A percentile compares a stretch with the other conserved stretches of the same genome.
Conservation (phyloP, 257 asterid species). For the Agastache rugosa region DNA sequence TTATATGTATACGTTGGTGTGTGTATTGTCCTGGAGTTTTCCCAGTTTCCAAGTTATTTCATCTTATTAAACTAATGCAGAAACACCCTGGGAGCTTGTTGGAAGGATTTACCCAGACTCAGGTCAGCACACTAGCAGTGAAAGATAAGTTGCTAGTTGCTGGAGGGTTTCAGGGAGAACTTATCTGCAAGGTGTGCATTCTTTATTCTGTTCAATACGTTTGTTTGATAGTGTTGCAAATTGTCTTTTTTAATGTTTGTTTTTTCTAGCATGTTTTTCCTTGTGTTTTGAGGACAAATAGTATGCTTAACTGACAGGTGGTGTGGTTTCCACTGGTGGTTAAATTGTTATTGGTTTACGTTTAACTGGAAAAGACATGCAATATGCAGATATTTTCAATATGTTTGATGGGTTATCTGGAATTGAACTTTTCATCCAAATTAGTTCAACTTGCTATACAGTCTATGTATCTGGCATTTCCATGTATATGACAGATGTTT, state of each 20-base stretch:
- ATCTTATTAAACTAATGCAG: constrained; percentile 44
- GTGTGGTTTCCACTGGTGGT: background rate
- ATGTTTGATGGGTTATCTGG: background rate
- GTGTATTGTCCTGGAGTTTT: background rate
- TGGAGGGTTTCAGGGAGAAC: constrained; percentile 98
- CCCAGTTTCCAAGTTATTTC: background rate
- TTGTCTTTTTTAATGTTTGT: background rate
- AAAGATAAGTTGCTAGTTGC: constrained; percentile 89
- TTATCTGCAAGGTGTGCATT: constrained; percentile 77
- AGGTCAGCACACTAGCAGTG: constrained; percentile 92
- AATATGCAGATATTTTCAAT: constrained; percentile 19
- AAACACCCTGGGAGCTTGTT: constrained; percentile 91
- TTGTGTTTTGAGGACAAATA: constrained; percentile 21
- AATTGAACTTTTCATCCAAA: background rate
- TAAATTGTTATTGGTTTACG: constrained; percentile 9
- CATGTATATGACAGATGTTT: background rate
- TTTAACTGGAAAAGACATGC: background rate
- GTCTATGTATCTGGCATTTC: constrained; percentile 8
- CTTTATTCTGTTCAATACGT: constrained; percentile 17
- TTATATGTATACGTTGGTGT: background rate
- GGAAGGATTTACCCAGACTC: constrained; percentile 95
- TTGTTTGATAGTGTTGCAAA: background rate
- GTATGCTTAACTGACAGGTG: constrained; percentile 16
- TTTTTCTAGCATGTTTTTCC: constrained; percentile 2
- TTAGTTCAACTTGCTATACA: constrained; percentile 7